phyloP scores from a whole-genome alignment of 192 early-diverging fungal species.

The Podila minutissima region DNA sequence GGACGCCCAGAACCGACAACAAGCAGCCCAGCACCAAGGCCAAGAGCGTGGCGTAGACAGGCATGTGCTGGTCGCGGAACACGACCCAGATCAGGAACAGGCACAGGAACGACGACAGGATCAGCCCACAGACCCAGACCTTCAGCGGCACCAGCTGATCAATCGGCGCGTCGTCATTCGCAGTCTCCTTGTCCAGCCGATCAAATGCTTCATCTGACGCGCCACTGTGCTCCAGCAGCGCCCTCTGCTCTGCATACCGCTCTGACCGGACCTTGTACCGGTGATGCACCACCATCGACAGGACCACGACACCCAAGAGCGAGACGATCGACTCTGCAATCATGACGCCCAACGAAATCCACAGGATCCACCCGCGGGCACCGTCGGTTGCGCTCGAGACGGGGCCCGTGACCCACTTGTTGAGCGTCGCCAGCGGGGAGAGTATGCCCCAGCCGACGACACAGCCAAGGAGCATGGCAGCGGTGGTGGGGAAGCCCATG shows the following conservation, averaged over 20 bases:
- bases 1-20: slow-evolving; percentile 80
- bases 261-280: slow-evolving; percentile 12
- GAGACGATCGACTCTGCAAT: slow-evolving; percentile 77
- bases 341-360: slow-evolving; percentile 84
- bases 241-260: slow-evolving; percentile 13
- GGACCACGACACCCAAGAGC: slow-evolving; percentile 58
- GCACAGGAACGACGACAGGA: slow-evolving; percentile 68
- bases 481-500: slow-evolving; percentile 81
- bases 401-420: slow-evolving; percentile 78
- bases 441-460: slow-evolving; percentile 80
- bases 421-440: slow-evolving; percentile 71
- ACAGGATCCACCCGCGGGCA: slow-evolving; percentile 81
- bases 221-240: background rate
- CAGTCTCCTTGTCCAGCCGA: slow-evolving; percentile 4
- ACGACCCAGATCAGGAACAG: slow-evolving; percentile 68
- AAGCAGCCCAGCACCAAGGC: slow-evolving; percentile 79
- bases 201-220: slow-evolving; percentile 1
- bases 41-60: slow-evolving; percentile 70
- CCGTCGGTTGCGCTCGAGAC: slow-evolving; percentile 76
- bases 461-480: slow-evolving; percentile 77
- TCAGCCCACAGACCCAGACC: slow-evolving; percentile 72
- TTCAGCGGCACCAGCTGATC: slow-evolving; percentile 69
- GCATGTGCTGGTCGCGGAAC: slow-evolving; percentile 69
- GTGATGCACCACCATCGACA: slow-evolving; percentile 53
- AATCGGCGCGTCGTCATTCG: slow-evolving; percentile 55